Conservation (phyloP, 805 yeast genomes). For the Pichia kluyveri region DNA sequence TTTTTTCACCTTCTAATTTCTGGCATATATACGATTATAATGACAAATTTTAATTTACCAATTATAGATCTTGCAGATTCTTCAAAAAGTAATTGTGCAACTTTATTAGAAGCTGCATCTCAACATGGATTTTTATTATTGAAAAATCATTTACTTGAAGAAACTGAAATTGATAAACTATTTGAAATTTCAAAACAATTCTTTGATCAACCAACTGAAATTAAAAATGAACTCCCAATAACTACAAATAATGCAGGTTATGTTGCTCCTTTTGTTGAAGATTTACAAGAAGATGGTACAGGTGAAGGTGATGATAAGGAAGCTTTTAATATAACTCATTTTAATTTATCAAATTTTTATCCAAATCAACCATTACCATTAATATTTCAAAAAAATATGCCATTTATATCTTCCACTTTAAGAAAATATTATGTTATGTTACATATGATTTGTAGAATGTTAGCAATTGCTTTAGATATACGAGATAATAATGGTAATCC, state of each 20-base stretch:
- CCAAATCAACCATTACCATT: slow-evolving; percentile 36
- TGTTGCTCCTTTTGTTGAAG: slow-evolving; percentile 32
- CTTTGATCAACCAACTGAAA: slow-evolving; percentile 28
- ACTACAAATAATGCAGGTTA: slow-evolving; percentile 37
- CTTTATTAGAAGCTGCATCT: slow-evolving; percentile 40
- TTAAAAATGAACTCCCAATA: slow-evolving; percentile 27
- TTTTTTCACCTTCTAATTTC: no score
- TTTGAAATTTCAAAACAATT: slow-evolving; percentile 31
- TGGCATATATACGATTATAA: background rate
- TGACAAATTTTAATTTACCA: background rate
- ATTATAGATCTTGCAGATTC: slow-evolving; percentile 2
- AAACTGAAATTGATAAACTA: slow-evolving; percentile 29
- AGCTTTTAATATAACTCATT: slow-evolving; percentile 53
- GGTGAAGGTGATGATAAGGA: slow-evolving; percentile 52
- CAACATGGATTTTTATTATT: slow-evolving; percentile 39
- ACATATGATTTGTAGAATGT: slow-evolving; percentile 29
- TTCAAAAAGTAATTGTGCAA: slow-evolving; percentile 5
- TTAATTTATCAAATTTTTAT: slow-evolving; percentile 40
- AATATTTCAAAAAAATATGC: slow-evolving; percentile 33
- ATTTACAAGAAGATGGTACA: slow-evolving; percentile 22
- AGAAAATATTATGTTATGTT: slow-evolving; percentile 8
- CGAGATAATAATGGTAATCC: slow-evolving; percentile 38
- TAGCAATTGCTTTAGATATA: slow-evolving; percentile 52
- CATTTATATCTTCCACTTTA: slow-evolving; percentile 26
- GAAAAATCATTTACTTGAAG: slow-evolving; percentile 38